phyloP scores from a whole-genome alignment of 2,329 filamentous ascomycete genomes.

The Fusarium acutatum region DNA sequence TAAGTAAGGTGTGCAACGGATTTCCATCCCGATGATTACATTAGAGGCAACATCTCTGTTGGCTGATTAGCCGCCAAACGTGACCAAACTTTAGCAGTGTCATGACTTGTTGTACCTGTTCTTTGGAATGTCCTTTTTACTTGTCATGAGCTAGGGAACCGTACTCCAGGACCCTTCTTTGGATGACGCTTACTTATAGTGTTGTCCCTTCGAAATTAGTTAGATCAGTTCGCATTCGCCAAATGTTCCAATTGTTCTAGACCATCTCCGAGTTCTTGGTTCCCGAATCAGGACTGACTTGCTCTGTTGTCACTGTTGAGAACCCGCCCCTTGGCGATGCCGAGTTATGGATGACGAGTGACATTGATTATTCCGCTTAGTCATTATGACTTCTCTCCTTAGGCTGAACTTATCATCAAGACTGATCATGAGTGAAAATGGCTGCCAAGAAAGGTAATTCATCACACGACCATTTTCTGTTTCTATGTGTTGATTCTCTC shows the following conservation, averaged over 20 bases:
- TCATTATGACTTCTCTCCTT: background rate
- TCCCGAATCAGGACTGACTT: slow-evolving; percentile 11
- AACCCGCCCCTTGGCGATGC: background rate
- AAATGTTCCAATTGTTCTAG: slow-evolving; percentile 18
- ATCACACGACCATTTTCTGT: slow-evolving; percentile 14
- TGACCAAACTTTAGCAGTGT: background rate
- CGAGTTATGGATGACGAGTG: slow-evolving; percentile 7
- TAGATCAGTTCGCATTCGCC: slow-evolving; percentile 10
- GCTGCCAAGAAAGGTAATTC: slow-evolving; percentile 14
- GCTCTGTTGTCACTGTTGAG: background rate
- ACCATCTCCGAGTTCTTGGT: slow-evolving; percentile 12
- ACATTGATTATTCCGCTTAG: background rate
- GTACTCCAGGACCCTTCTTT: slow-evolving; percentile 1
- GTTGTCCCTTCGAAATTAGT: slow-evolving; percentile 3
- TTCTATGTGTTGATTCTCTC: background rate
- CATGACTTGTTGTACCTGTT: slow-evolving; percentile 1
- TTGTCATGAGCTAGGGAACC: background rate
- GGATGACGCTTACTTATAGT: slow-evolving; percentile 15
- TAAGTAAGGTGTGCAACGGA: background rate
- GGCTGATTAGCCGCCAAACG: background rate
- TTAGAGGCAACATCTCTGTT: background rate
- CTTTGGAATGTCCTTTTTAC: slow-evolving; percentile 2
- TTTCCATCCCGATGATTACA: background rate
- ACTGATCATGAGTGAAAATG: background rate
- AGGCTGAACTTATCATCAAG: background rate